A percentile compares a stretch with the other conserved stretches of the same genome.
Evolutionary conservation across 305 asterid species (phyloP).

Genomic region (Plantago lanceolata): DNA sequence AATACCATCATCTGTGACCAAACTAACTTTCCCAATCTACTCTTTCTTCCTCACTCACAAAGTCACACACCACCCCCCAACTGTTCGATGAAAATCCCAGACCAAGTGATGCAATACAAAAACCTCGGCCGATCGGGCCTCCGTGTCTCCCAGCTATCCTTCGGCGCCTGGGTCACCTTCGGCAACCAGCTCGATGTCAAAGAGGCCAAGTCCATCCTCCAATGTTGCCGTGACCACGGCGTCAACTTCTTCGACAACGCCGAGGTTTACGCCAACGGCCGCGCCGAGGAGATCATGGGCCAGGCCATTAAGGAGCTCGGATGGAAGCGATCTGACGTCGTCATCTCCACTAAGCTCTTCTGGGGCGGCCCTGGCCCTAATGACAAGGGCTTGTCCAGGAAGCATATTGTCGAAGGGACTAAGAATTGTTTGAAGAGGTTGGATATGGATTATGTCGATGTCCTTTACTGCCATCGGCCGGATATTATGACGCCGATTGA

Average conservation of each 20-base stretch:
- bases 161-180: constrained; percentile 94
- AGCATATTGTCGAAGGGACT: constrained; percentile 83
- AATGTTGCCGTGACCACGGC: constrained; percentile 85
- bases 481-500: constrained; percentile 79
- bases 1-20: too few relatives aligned
- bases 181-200: constrained; percentile 94
- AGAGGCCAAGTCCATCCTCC: constrained; percentile 88
- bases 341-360: constrained; percentile 90
- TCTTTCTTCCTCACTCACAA: too few relatives aligned
- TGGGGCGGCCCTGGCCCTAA: constrained; percentile 99
- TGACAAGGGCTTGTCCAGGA: constrained; percentile 86
- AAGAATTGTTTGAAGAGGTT: constrained; percentile 65
- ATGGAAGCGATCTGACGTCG: constrained; percentile 87
- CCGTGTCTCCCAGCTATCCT: constrained; percentile 83
- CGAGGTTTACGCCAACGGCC: constrained; percentile 94
- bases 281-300: constrained; percentile 98
- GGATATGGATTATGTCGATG: constrained; percentile 87
- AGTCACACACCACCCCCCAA: constrained; percentile 23
- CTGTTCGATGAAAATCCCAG: constrained; percentile 43
- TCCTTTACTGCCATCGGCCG: constrained; percentile 82
- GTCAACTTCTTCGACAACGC: constrained; percentile 96
- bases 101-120: constrained; percentile 79
- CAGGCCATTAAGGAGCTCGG: constrained; percentile 92
- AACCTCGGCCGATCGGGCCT: constrained; percentile 90
- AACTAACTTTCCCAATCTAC: neutral